Conservation (phyloP, 2,329 filamentous ascomycete genomes). For the Fusarium pilosicola region DNA sequence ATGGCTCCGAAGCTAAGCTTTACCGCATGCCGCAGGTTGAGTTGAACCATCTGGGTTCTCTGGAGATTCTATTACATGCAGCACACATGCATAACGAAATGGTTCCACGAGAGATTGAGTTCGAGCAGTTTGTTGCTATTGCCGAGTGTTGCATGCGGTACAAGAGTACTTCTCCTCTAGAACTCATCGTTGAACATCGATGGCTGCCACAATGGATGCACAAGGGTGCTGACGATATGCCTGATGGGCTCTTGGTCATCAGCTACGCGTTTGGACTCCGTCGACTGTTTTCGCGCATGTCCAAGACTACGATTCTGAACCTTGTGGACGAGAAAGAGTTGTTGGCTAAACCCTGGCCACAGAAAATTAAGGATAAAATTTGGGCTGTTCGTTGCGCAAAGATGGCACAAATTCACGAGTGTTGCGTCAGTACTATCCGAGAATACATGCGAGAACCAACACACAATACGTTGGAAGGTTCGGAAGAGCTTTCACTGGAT, state of each 20-base stretch:
- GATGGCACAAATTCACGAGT: constrained; percentile 60
- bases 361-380: constrained; percentile 58
- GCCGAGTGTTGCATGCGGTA: constrained; percentile 62
- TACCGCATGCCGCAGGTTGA: constrained; percentile 65
- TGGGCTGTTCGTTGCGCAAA: constrained; percentile 61
- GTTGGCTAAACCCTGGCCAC: constrained; percentile 58
- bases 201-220: constrained; percentile 65
- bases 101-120: constrained; percentile 58
- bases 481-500: constrained; percentile 34
- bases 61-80: constrained; percentile 61
- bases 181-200: constrained; percentile 59
- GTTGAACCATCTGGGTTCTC: constrained; percentile 52
- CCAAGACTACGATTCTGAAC: constrained; percentile 60
- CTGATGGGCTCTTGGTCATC: constrained; percentile 61
- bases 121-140: constrained; percentile 62
- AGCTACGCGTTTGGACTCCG: constrained; percentile 63
- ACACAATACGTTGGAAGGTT: constrained; percentile 21
- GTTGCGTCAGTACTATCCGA: constrained; percentile 55
- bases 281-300: constrained; percentile 60
- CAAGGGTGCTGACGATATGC: constrained; percentile 58
- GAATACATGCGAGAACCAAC: constrained; percentile 56
- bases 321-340: constrained; percentile 56
- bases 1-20: constrained; percentile 57
- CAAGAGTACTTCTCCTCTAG: constrained; percentile 61
- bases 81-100: constrained; percentile 60